Conservation (phyloP, 805 yeast genomes). For the Naumovozyma baii region DNA sequence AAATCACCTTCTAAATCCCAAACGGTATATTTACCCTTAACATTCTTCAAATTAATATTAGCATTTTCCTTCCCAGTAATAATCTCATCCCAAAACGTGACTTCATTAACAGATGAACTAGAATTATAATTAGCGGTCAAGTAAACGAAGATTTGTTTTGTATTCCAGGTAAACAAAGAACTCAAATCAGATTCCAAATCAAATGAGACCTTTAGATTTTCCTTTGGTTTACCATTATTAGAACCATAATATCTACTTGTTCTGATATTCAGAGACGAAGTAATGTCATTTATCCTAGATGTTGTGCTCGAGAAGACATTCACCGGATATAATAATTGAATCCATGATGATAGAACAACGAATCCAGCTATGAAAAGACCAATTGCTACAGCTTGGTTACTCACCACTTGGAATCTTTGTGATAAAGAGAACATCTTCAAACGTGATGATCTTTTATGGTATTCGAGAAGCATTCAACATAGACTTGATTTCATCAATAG, state of each 20-base stretch:
- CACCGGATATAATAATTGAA: conserved; percentile 40
- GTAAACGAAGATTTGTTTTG: conserved; percentile 90
- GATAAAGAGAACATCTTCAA: conserved; percentile 33
- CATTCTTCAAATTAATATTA: conserved; percentile 39
- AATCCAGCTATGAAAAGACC: conserved; percentile 38
- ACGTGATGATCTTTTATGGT: too few species aligned
- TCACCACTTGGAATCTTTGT: conserved; percentile 40
- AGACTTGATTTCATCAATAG: too few species aligned
- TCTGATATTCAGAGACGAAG: conserved; percentile 37
- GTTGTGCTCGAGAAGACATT: conserved; percentile 37
- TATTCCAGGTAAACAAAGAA: conserved; percentile 89
- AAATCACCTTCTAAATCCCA: conserved; percentile 68
- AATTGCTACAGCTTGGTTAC: conserved; percentile 47
- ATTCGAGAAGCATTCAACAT: too few species aligned
- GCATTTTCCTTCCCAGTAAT: conserved; percentile 54
- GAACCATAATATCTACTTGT: conserved; percentile 62
- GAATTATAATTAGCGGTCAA: conserved; percentile 74
- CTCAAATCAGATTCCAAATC: conserved; percentile 68
- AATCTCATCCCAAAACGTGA: conserved; percentile 88
- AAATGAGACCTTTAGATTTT: conserved; percentile 61
- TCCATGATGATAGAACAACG: conserved; percentile 39
- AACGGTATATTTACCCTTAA: conserved; percentile 66
- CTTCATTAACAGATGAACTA: conserved; percentile 44
- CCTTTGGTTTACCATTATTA: conserved; percentile 55
- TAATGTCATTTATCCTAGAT: conserved; percentile 31